Conservation (phyloP, 139 green algal species). For the Gonium pectorale region DNA sequence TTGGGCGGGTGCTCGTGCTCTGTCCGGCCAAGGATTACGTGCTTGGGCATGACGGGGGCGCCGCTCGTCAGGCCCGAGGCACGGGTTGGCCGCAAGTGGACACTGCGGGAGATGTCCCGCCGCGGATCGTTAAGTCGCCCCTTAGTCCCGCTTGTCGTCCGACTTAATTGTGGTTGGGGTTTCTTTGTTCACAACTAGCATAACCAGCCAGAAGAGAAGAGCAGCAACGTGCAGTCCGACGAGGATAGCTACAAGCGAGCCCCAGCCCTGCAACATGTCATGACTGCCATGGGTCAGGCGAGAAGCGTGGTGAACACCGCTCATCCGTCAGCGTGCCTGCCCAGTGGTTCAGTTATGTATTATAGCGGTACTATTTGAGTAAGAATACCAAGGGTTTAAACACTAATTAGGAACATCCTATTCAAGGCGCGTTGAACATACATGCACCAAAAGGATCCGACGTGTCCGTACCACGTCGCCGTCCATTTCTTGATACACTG, state of each 20-base stretch:
- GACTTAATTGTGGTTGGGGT: too few species aligned
- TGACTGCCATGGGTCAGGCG: background rate
- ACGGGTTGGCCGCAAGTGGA: background rate
- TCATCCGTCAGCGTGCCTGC: too few species aligned
- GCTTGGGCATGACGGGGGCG: background rate
- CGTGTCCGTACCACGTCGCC: too few species aligned
- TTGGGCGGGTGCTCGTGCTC: constrained; percentile 50
- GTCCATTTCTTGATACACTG: too few species aligned
- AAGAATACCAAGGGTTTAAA: too few species aligned
- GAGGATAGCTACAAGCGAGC: constrained; percentile 3
- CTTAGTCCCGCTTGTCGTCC: constrained; percentile 40
- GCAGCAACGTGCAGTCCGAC: constrained; percentile 25
- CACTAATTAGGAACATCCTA: too few species aligned
- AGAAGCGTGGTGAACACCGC: constrained; percentile 25
- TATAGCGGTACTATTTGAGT: too few species aligned
- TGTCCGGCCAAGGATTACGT: constrained; percentile 41
- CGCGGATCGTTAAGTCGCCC: too few species aligned
- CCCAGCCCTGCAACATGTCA: constrained; percentile 25
- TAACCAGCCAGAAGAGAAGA: constrained; percentile 13
- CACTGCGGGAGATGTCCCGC: background rate
- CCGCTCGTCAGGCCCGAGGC: background rate
- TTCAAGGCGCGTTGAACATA: too few species aligned
- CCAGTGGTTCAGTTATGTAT: too few species aligned
- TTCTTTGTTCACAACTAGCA: constrained; percentile 3
- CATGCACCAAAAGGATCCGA: too few species aligned